A percentile compares a stretch with the other conserved stretches of the same genome.
Conservation (phyloP, 2,329 filamentous ascomycete genomes). For the Gremmenia infestans region DNA sequence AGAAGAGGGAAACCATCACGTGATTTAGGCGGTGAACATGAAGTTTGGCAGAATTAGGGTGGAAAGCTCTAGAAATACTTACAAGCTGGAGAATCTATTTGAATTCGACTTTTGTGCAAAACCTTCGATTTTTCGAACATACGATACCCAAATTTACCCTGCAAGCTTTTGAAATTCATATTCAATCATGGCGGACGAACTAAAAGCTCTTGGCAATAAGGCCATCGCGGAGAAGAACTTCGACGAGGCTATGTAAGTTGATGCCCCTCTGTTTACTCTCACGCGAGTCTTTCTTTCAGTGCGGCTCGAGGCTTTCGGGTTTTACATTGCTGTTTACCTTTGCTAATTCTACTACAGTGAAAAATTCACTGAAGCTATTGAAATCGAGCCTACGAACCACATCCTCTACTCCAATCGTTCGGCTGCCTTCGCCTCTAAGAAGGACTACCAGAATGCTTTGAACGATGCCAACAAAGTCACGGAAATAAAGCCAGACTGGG, state of each 20-base stretch:
- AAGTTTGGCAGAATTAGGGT: neutral
- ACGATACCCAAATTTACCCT: neutral
- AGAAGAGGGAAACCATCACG: neutral
- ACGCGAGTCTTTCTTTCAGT: neutral
- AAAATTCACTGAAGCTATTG: slow-evolving; percentile 92
- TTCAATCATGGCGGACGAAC: slow-evolving; percentile 57
- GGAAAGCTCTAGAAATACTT: slow-evolving; percentile 21
- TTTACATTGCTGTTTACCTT: neutral
- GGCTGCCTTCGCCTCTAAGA: slow-evolving; percentile 80
- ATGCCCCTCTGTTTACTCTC: slow-evolving; percentile 20
- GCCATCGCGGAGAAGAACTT: slow-evolving; percentile 98
- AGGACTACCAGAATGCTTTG: slow-evolving; percentile 78
- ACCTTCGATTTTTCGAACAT: neutral
- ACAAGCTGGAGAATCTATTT: neutral
- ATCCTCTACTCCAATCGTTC: slow-evolving; percentile 98
- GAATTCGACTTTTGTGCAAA: neutral
- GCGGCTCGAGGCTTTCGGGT: neutral
- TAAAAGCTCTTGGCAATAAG: slow-evolving; percentile 98
- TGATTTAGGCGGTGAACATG: neutral
- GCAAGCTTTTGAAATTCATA: neutral
- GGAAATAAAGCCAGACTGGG: slow-evolving; percentile 95
- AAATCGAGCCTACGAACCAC: slow-evolving; percentile 82
- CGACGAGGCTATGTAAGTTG: slow-evolving; percentile 82
- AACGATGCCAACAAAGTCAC: slow-evolving; percentile 91
- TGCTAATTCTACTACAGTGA: slow-evolving; percentile 51